Base-by-base conservation (phyloP, 345 rosid species). In the Bruguiera parviflora region DNA sequence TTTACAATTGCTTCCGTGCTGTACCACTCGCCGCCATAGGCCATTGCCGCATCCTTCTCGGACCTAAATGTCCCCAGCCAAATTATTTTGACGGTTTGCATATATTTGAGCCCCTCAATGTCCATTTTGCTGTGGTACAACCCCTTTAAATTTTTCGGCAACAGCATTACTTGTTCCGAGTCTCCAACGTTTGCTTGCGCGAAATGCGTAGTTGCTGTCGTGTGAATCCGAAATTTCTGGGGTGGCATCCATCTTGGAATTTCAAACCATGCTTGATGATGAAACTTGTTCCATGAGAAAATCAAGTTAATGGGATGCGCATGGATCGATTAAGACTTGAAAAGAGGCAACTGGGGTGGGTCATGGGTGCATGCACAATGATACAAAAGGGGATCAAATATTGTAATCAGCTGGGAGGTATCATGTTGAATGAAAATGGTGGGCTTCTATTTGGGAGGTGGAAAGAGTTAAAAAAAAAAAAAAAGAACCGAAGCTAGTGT, bases 71-170 rank as follows among this genome's bases (percentile, higher is more conserved):
- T 85, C 22, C 89, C 89, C n/a, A 85, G 67, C 87, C 89, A 85
- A 52, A 83, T 80, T 10, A 87, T 79, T 65, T 32, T 76, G 87
- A 73, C 83, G 87, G 77, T 81, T 85, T 77, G 83, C 85, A 58
- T 85, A 83, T 64, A 85, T 85, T 37, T 83, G 87, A 29, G 87
- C 87, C 1, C 87, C 87, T 87, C 89, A 83, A 24, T 81, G 71
- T 29, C 85, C 87, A 59, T 85, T 83, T 19, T 84, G 85, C 76
- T 83, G 89, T 0, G 84, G 85, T 31, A 85, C 85, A n/a, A 83
- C 85, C 3, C 87, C 89, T 64, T 85, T 83, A 70, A 77, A 83
- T 67, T 68, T 78, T 6, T 18, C 61, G 7, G 19, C 20, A 5
- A 1, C 32, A 11, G 4, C 29, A 55, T 46, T 49, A 22, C 52